Base-by-base conservation (phyloP, 1,284 basidiomycete genomes). In the Sanghuangporus weigelae region DNA sequence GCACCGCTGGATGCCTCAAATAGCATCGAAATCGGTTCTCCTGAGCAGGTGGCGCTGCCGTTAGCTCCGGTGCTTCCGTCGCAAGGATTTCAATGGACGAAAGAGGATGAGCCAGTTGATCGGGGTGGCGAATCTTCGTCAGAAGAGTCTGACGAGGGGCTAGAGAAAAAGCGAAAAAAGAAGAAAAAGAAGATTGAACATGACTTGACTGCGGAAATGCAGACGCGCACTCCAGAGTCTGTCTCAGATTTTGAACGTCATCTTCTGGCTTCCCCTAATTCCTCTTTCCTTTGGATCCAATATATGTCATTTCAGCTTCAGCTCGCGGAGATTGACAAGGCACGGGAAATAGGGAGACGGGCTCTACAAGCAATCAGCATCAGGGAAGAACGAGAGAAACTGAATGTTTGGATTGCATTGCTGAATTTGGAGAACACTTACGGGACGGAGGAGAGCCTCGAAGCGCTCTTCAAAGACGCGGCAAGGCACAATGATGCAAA, bases 241-340 rank as follows among this genome's bases (percentile, higher is more conserved):
- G 90, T 90, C 63, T 85, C 91, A 54, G 96, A 99, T 73, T 99
- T 98, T 71, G 97, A 99, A 76, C 89, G 97, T 14, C 79, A 95
- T 21, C 83, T 99, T 40, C 82, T 98, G 35, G 92, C 93, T n/a
- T 96, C 96, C 0, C 97, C 97, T 3, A 95, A 98, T 75, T 98
- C 95, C 12, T 99, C 98, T 0, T 98, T 90, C 77, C 83, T 99
- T 48, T 99, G 97, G 97, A 91, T 99, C 66, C 96, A 98, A 75
- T 99, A 96, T 76, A 98, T 99, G 94, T 96, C 96, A 5, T 97
- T 98, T 85, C 93, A 96, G 68, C 81, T 99, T 4, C 94, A 96
- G 69, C 85, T 99, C 14, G 95, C 95, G 50, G 96, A 99, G 75
- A 82, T 98, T 51, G 95, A 96, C 70, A 95, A 95, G 76, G 97